Evolutionary conservation across 108 stramenopile genomes (phyloP), one percentile per base, ranked within the genome.

Genomic region (Epithemia pelagica): DNA sequence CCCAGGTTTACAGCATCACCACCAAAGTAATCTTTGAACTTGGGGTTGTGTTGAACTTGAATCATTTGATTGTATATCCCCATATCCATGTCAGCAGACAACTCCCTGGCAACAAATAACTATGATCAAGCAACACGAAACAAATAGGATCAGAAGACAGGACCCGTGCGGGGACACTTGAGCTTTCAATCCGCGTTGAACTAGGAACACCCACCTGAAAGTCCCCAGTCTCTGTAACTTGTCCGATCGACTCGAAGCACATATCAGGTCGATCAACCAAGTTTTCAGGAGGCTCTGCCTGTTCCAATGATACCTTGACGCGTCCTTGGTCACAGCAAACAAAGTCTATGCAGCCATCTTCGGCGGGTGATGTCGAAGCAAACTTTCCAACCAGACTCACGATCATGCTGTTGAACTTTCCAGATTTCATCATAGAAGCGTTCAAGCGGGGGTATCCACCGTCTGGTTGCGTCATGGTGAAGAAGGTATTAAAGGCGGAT

Each of bases 361-460:
- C 25, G 18, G 22, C 21, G 22, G 56, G 56, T 46, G 15, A 5
- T 19, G 52, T 28, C 30, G 30, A 33, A 28, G 30, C 54, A n/a
- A 55, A 52, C n/a, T 51, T 25, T 22, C 62, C 62, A 25, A 63
- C 46, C 2, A 33, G 62, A 20, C 29, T 55, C 24, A 54, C 52
- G 30, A 81, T 58, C n/a, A 62, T 64, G 51, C 64, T 69, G 25
- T 23, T 58, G 72, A 72, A 81, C 51, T 74, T 28, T n/a, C 81
- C 81, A 0, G 82, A 71, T 65, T 80, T 69, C 58, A 90, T 66
- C 80, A 82, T 83, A 7, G 61, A 73, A 20, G 68, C 77, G 68
- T 86, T 87, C 28, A 90, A 52, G 28, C 89, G 74, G n/a, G 82
- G 80, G 59, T 78, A 90, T 10, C 68, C 62, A 65, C 89, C 89